Conservation (phyloP, 2,329 filamentous ascomycete genomes). For the Monosporascus sp. region DNA sequence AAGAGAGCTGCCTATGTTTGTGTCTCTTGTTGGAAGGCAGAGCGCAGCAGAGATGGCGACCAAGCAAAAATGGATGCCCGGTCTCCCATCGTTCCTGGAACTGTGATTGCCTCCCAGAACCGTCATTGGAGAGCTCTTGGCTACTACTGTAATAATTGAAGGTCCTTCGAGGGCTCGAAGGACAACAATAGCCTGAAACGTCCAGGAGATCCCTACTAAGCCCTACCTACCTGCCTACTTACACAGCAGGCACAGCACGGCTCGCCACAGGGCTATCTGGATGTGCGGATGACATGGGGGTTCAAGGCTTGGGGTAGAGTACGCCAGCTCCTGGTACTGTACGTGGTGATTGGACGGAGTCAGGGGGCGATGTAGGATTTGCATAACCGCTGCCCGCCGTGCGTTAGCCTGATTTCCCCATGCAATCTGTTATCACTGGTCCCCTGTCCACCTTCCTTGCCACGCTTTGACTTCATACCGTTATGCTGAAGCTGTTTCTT, state of each 20-base stretch:
- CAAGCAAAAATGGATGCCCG: neutral
- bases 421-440: conserved; percentile 23
- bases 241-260: neutral
- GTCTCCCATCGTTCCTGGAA: neutral
- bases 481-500: too few species aligned
- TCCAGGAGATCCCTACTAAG: neutral
- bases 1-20: neutral
- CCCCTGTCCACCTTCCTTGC: conserved; percentile 18
- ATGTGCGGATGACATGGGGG: conserved; percentile 12
- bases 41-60: neutral
- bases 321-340: too few species aligned
- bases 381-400: conserved; percentile 32
- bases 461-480: neutral
- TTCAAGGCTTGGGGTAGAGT: conserved; percentile 21
- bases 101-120: neutral
- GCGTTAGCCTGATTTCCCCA: conserved; percentile 29
- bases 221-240: neutral
- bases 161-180: neutral
- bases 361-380: conserved; percentile 20
- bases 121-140: neutral
- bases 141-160: neutral
- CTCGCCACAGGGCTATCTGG: neutral
- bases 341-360: conserved; percentile 19
- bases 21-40: neutral
- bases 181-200: neutral